Evolutionary conservation across 2,329 filamentous ascomycete genomes (phyloP), one percentile per base, ranked within the genome.

Genomic region (Eutypa lata): DNA sequence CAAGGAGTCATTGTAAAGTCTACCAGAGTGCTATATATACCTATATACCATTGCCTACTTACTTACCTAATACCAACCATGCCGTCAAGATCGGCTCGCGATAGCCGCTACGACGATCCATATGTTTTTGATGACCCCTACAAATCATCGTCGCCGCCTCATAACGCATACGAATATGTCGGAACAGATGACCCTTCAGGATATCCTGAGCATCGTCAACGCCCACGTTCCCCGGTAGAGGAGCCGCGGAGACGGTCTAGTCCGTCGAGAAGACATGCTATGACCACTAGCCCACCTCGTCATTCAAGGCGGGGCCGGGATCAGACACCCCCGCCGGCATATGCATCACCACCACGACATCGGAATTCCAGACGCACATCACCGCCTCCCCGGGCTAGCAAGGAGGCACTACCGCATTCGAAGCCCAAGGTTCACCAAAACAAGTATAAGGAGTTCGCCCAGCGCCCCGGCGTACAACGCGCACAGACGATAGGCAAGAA

Each of bases 111-210:
- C 44, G 64, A 67, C 48, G 63, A 67, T 50, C 63, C 64, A 7
- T 65, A 66, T 47, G 53, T 55, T 37, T 65, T 61, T 49, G 60
- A 67, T 47, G 64, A 66, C 49, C 64, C 63, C 3, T 65, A 66
- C 46, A 58, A 55, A 19, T 50, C 60, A 50, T 61, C 61, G 16
- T 55, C 21, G 10, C 59, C 61, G 26, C 58, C 62, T 18, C 53
- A 49, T 13, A 51, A 52, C 35, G 55, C 49, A n/a, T 67, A 64
- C 48, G 64, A 66, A 48, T 67, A 67, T 38, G 49, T 66, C 43
- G 65, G 64, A 40, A 66, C 65, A 18, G 64, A 66, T 21, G 64
- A 66, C 47, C 55, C 61, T 24, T 52, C 47, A 14, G 53, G 38
- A 28, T 24, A 18, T 26, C 50, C 60, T 19, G 55, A 50, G 19